Evolutionary conservation across 2,329 filamentous ascomycete species (phyloP), one percentile per base, ranked within the genome.

Genomic region (Arachnomyces sp.): DNA sequence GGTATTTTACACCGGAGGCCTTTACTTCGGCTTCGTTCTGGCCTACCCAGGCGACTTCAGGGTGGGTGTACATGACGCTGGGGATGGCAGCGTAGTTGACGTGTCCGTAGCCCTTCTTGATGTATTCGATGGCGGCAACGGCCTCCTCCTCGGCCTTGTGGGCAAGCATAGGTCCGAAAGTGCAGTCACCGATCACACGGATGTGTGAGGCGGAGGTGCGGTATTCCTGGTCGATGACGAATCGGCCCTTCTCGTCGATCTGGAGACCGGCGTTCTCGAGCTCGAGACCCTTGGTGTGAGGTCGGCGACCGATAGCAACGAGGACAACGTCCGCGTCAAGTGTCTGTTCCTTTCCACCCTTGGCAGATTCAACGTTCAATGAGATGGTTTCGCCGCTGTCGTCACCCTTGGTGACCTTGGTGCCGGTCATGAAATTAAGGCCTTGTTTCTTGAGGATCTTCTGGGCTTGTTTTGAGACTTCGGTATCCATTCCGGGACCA

Each of bases 101-200:
- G 68, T 98, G 92, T 43, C 92, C 92, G 67, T 93, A 84, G 51
- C 88, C 88, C 76, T 96, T 96, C 72, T 86, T 90, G 68, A 98
- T 92, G 74, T 88, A 96, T 70, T 98, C 92, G 48, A 96, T 76
- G 43, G 82, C 90, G 25, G 92, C 92, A 49, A 96, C 89, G 45
- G 78, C 92, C 71, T 98, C 92, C 70, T 98, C 92, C 70, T 98
- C 92, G 38, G 92, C 92, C 78, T 98, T 98, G 78, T 98, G 92
- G 40, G 92, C 92, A 58, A 98, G 81, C 92, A 98, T 98, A 59
- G 89, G 89, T 7, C 92, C 92, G 64, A 98, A 98, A 34, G 92
- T 98, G 60, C 80, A 85, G 66, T 96, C 92, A 60, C 92, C 92
- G 52, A 96, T 84, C 57, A 90, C 92, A 56, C 92, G 89, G 65